phyloP scores from a whole-genome alignment of 179 eudicot genomes.

The Nepenthes alata region DNA sequence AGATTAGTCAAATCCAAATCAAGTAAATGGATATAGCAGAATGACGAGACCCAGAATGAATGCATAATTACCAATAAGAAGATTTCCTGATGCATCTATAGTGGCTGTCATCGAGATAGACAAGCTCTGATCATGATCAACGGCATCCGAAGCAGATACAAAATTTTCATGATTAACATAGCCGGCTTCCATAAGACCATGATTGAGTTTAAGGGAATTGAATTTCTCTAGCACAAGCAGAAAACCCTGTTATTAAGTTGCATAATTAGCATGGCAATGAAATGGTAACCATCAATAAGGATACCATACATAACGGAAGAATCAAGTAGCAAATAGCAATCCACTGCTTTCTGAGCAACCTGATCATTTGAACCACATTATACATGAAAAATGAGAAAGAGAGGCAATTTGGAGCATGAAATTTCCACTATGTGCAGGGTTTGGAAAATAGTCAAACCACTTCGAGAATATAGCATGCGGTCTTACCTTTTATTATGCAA shows the following conservation, averaged over 20 bases:
- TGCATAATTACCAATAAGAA: slow-evolving; percentile 51
- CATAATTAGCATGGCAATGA: no score
- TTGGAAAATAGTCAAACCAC: no score
- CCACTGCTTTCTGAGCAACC: neutral
- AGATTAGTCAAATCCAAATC: no score
- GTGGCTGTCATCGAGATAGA: slow-evolving; percentile 95
- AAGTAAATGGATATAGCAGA: neutral
- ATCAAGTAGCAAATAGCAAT: no score
- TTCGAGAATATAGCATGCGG: no score
- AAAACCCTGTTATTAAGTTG: slow-evolving; percentile 42
- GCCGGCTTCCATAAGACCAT: slow-evolving; percentile 90
- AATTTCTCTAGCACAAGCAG: slow-evolving; percentile 70
- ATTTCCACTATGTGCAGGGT: no score
- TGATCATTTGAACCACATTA: no score
- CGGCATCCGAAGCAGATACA: slow-evolving; percentile 15
- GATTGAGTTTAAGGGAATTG: slow-evolving; percentile 43
- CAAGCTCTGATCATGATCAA: slow-evolving; percentile 25
- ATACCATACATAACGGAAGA: neutral
- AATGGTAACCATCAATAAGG: neutral
- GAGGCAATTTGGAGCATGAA: no score
- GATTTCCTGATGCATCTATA: slow-evolving; percentile 61
- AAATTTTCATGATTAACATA: slow-evolving; percentile 47
- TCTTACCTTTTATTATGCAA: no score
- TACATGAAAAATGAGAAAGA: no score
- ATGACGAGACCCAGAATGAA: neutral